Evolutionary conservation across 495 filamentous ascomycete genomes (phyloP).

Genomic region (Neurospora africana): DNA sequence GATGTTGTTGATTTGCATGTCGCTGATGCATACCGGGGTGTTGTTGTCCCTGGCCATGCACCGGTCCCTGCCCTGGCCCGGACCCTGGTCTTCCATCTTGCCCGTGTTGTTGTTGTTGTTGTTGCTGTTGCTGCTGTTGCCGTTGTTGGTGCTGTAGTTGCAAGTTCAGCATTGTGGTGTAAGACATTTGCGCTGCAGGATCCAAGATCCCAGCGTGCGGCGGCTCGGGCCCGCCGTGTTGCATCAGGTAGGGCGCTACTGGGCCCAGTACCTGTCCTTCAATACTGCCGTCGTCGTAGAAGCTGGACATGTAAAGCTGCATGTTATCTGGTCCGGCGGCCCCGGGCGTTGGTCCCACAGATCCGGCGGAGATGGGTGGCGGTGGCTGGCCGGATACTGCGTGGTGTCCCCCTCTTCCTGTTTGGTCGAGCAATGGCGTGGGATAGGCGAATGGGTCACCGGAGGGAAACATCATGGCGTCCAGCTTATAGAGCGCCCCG

Average conservation of each 20-base stretch:
- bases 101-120: not conserved
- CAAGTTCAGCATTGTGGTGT: slow-evolving; percentile 8
- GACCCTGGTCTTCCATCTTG: not conserved
- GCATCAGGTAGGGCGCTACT: slow-evolving; percentile 35
- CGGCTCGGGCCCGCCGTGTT: slow-evolving; percentile 12
- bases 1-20: slow-evolving; percentile 6
- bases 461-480: slow-evolving; percentile 87
- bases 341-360: not conserved
- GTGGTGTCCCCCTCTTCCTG: slow-evolving; percentile 14
- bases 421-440: slow-evolving; percentile 58
- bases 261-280: slow-evolving; percentile 38
- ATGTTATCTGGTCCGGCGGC: slow-evolving; percentile 11
- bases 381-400: slow-evolving; percentile 7
- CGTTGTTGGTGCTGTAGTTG: slow-evolving; percentile 1
- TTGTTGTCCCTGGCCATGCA: slow-evolving; percentile 2
- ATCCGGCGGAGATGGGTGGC: not conserved
- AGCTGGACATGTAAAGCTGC: slow-evolving; percentile 31
- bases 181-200: slow-evolving; percentile 29
- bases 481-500: slow-evolving; percentile 55
- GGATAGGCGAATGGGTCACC: slow-evolving; percentile 86
- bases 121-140: not conserved
- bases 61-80: not conserved
- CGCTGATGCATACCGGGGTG: slow-evolving; percentile 11
- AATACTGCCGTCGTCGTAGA: slow-evolving; percentile 31
- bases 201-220: slow-evolving; percentile 22